Percentiles rank a stretch among this genome's conserved stretches.
phyloP scores from a whole-genome alignment of 2,329 filamentous ascomycete genomes.

The Corynespora cassiicola region DNA sequence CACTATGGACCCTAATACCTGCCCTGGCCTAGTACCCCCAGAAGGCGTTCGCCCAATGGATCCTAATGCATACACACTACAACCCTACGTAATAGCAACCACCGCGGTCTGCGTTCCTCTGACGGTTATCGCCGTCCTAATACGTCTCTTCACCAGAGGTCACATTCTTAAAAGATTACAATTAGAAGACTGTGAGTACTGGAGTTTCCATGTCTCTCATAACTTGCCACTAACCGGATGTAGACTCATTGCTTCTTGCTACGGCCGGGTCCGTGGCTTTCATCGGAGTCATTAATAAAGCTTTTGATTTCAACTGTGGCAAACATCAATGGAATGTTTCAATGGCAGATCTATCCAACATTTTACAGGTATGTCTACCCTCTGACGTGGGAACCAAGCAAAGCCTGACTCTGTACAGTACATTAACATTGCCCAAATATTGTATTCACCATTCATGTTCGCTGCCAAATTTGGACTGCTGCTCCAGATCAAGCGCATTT shows the following conservation, averaged over 20 bases:
- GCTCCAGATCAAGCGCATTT: conserved; percentile 20
- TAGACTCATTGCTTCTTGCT: conserved; percentile 5
- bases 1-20: too few relatives aligned
- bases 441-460: conserved; percentile 21
- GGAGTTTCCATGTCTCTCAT: not conserved
- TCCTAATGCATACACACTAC: conserved; percentile 9
- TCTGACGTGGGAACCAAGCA: too few relatives aligned
- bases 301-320: conserved; percentile 6
- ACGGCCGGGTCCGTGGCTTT: conserved; percentile 8
- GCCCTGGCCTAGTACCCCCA: conserved; percentile 15
- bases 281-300: conserved; percentile 7
- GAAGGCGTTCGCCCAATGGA: conserved; percentile 13
- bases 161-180: conserved; percentile 1
- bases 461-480: conserved; percentile 20
- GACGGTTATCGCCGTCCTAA: not conserved
- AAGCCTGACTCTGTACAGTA: conserved; percentile 5
- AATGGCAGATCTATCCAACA: conserved; percentile 7
- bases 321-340: conserved; percentile 20
- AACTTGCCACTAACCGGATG: not conserved
- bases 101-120: not conserved
- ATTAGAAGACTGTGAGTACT: conserved; percentile 5
- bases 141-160: conserved; percentile 9
- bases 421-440: conserved; percentile 16
- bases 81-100: conserved; percentile 4
- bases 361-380: too few relatives aligned